Evolutionary conservation across 495 filamentous ascomycete species (phyloP), one percentile per base, ranked within the genome.

Genomic region (Tuber indicum): DNA sequence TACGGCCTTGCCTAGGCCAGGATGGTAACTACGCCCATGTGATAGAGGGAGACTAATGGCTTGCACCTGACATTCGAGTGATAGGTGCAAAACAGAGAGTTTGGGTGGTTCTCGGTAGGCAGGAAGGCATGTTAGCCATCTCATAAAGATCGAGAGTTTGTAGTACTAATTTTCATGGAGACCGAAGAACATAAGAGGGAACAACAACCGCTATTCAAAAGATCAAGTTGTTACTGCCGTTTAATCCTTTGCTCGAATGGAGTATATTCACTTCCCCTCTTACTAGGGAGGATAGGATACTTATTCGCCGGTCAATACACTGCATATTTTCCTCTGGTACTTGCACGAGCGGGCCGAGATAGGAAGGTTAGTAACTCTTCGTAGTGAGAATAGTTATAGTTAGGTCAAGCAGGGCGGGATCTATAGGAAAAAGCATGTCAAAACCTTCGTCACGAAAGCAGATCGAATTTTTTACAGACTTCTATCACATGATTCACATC

Each of bases 201-300:
- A 77, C 83, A 86, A 62, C 84, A 86, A 47, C 82, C 84, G 0
- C 75, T 86, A n/a, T 75, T 78, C 71, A 85, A 86, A 86, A 87
- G 72, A 36, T 85, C n/a, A 85, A 86, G 75, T 82, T 86, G 1
- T 75, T 86, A 5, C 49, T 86, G 1, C 82, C 86, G 10, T 86
- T 86, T 83, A 86, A 86, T 71, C 86, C 84, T 19, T 52, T 85
- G 0, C 84, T 82, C 19, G 83, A 85, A 82, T 86, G 84, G 86
- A 81, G 43, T 72, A 8, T 32, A 47, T 73, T 36, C 9, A 73
- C 23, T 45, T 46, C 23, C 8, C 46, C n/a, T 14, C 21, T 12
- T 17, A 42, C 42, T 72, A 8, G 71, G 21, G 7, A 26, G 32
- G 41, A 43, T 72, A 72, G 19, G 12, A 45, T 14, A 17, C 46